Base-by-base conservation (phyloP, 192 early-diverging fungal genomes). In the Geranomyces variabilis region DNA sequence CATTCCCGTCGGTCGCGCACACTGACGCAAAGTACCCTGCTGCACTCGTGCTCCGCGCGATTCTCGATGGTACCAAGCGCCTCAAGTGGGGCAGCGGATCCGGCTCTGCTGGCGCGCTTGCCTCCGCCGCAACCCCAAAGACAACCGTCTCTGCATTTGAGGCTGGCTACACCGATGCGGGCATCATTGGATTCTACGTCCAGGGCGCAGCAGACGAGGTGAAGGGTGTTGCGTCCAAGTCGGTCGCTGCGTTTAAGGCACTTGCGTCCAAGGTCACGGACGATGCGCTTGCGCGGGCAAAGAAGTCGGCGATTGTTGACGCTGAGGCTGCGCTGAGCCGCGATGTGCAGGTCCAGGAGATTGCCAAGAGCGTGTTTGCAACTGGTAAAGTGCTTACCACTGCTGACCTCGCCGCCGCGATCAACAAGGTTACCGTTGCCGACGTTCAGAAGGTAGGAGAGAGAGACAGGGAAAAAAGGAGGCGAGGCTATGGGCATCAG, bases 131-230 rank as follows among this genome's bases (percentile, higher is more conserved):
- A 49, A 63, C 89, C 34, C 77, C 88, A 47, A 82, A 86, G 65
- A 78, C 79, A 29, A n/a, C 6, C 30, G 74, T 80, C 36, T 21
- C 63, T 9, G 88, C 93, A 26, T 96, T 99, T 81, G 88, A 90
- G 76, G 82, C 87, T 67, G 82, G 88, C 13, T 99, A 96, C 88
- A 89, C 92, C 17, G 95, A 96, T 79, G 90, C 94, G 46, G 95
- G 92, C 61, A 83, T 99, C 44, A 90, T 97, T 70, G 97, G 95
- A 69, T 77, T 97, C 66, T 79, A 90, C 36, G 85, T 94, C 26
- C 76, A 87, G 67, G 80, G 82, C 12, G 22, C 66, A 22, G 75
- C 77, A 48, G 55, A 24, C 44, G 71, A 75, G 46, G 73, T 84
- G 44, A 80, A 83, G 65, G 41, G 10, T 21, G 78, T 73, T 53